A percentile compares a stretch with the other conserved stretches of the same genome.
These are phyloP conservation scores for Trichocladium uniseriatum DNA, from an alignment of 495 filamentous ascomycete genomes.

Conservation along the genomic window DNA sequence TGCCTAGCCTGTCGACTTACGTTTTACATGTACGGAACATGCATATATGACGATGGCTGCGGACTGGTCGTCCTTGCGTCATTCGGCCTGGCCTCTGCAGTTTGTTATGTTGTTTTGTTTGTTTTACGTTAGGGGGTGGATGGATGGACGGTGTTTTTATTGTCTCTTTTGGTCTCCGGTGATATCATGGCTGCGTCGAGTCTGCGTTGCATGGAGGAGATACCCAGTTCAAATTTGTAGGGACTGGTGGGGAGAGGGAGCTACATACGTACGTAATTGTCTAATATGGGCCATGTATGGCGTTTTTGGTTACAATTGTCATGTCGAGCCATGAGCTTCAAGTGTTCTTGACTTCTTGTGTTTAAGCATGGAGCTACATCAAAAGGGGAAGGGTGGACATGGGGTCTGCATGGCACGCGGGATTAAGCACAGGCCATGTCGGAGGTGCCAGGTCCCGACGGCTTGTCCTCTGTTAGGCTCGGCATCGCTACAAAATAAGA, in stretches of 20 bases:
- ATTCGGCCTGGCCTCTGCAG: no score
- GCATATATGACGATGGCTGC: no score
- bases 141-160: neutral
- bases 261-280: constrained; percentile 8
- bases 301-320: neutral
- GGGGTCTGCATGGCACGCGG: neutral
- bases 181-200: neutral
- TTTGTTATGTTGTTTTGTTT: neutral
- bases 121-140: neutral
- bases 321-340: no score
- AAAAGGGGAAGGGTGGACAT: neutral
- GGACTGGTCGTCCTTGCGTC: no score
- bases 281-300: neutral
- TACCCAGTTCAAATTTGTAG: neutral
- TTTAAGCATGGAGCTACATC: no score
- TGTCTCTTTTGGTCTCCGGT: neutral
- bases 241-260: neutral
- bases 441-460: neutral
- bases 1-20: no score
- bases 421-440: neutral
- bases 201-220: constrained; percentile 4
- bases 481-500: neutral
- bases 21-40: no score
- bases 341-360: no score
- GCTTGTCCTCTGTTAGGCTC: neutral